Evolutionary conservation across 495 filamentous ascomycete genomes (phyloP).

Genomic region (Aspergillus nanangensis): DNA sequence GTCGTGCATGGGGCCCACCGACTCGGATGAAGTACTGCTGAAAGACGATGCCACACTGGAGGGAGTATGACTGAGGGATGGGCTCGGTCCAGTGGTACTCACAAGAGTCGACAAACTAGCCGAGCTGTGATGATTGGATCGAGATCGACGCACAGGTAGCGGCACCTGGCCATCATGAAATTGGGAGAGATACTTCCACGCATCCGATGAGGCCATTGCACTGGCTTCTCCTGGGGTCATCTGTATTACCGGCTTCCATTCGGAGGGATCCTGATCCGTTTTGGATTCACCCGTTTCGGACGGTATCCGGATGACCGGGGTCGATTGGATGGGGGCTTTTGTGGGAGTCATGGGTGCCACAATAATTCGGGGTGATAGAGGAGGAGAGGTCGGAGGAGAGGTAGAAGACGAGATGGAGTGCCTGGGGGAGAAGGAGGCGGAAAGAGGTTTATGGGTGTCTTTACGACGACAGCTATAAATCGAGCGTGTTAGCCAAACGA

Average conservation of each 20-base stretch:
- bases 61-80: conserved; percentile 39
- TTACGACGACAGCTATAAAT: conserved; percentile 46
- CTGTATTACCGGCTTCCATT: conserved; percentile 53
- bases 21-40: conserved; percentile 37
- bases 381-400: conserved; percentile 29
- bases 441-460: conserved; percentile 46
- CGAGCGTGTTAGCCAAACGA: conserved; percentile 4
- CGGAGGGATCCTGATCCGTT: conserved; percentile 52
- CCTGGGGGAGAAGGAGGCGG: conserved; percentile 32
- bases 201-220: conserved; percentile 38
- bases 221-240: conserved; percentile 11
- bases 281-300: conserved; percentile 32
- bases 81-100: conserved; percentile 18
- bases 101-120: conserved; percentile 32
- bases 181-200: conserved; percentile 45
- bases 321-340: conserved; percentile 20
- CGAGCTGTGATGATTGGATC: conserved; percentile 23
- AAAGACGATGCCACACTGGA: conserved; percentile 41
- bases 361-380: conserved; percentile 37
- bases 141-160: conserved; percentile 23
- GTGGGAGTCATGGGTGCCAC: conserved; percentile 43
- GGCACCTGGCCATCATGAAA: conserved; percentile 35
- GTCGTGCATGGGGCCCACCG: conserved; percentile 30
- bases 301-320: conserved; percentile 38
- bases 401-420: conserved; percentile 21